Percentiles rank a stretch among this genome's conserved stretches.
phyloP scores from a whole-genome alignment of 2,329 filamentous ascomycete genomes.

The Cladosporium sp. region DNA sequence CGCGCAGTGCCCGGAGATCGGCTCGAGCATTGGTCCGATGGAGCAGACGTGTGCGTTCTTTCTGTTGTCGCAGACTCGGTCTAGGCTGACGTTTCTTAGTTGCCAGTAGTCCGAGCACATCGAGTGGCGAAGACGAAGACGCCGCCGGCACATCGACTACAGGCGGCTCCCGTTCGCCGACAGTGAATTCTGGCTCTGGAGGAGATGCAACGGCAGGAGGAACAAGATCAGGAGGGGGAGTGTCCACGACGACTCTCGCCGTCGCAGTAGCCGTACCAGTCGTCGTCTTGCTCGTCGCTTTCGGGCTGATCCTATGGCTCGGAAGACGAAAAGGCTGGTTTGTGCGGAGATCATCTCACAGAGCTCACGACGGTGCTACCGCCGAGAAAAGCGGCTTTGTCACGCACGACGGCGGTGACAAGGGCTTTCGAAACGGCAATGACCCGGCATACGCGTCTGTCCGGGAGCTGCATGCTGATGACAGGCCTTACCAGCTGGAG shows the following conservation, averaged over 20 bases:
- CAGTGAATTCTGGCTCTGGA: neutral
- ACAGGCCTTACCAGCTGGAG: constrained; percentile 3
- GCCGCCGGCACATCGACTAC: neutral
- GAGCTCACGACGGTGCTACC: neutral
- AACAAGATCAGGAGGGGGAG: neutral
- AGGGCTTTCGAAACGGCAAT: neutral
- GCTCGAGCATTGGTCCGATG: neutral
- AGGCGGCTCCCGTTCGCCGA: neutral
- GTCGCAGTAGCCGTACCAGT: constrained; percentile 9
- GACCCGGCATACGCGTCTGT: neutral
- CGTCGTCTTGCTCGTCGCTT: constrained; percentile 7
- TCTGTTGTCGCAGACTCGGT: neutral
- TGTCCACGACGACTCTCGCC: constrained; percentile 11
- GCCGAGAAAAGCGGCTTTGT: neutral
- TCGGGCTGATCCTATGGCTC: constrained; percentile 9
- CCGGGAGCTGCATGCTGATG: neutral
- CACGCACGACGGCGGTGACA: neutral
- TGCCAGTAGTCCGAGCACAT: neutral
- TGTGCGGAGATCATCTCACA: neutral
- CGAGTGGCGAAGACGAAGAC: neutral
- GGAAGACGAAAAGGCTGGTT: constrained; percentile 10
- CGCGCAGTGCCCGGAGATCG: constrained; percentile 7
- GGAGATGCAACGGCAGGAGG: neutral
- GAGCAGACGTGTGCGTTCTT: neutral
- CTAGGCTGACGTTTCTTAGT: neutral